Conservation (phyloP, 2,329 filamentous ascomycete species). For the Shiraia sp. region DNA sequence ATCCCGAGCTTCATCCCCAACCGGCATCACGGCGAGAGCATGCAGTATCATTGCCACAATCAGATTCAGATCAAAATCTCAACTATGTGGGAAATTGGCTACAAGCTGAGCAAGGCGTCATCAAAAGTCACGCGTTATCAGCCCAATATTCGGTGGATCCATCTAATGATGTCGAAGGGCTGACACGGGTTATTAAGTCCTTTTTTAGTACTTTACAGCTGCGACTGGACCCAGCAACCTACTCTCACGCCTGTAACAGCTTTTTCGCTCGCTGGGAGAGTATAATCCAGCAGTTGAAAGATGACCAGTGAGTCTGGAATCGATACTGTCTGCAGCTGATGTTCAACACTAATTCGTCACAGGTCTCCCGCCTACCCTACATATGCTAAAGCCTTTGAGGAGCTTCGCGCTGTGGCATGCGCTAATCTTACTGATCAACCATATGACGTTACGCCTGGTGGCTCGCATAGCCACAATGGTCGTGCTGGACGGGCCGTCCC, state of each 20-base stretch:
- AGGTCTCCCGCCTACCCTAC: conserved; percentile 2
- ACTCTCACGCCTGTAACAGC: background rate
- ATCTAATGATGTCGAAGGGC: background rate
- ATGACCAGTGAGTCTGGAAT: background rate
- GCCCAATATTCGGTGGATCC: background rate
- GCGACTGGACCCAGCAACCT: background rate
- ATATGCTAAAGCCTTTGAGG: conserved; percentile 4
- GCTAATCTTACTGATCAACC: no score
- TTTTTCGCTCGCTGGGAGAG: conserved; percentile 5
- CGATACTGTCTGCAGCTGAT: background rate
- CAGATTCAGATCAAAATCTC: background rate
- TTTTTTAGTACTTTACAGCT: background rate
- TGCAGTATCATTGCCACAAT: background rate
- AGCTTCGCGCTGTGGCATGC: background rate
- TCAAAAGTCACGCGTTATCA: no score
- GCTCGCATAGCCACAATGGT: no score
- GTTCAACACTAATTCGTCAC: background rate
- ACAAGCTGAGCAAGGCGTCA: background rate
- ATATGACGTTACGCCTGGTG: no score
- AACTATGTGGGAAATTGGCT: background rate
- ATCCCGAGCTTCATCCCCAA: conserved; percentile 6
- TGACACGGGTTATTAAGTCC: background rate
- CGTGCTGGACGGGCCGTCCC: no score
- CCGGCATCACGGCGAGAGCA: conserved; percentile 3
- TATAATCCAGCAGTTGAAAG: background rate